These are phyloP conservation scores for Heracleum sosnowskyi DNA, from an alignment of 129 eudicot genomes.

Conservation along the genomic window DNA sequence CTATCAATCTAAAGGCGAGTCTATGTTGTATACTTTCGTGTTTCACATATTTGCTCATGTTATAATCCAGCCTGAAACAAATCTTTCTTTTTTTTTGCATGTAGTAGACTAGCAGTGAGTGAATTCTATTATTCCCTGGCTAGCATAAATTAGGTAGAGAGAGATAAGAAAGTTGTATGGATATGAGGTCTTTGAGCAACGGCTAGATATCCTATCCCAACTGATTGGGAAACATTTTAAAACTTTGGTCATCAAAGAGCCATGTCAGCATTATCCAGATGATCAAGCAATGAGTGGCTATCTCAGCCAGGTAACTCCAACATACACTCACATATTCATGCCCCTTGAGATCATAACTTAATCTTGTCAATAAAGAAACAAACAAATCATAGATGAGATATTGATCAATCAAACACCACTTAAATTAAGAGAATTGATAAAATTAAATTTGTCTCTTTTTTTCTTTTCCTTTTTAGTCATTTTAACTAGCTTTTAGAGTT, in stretches of 20 bases:
- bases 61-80: not conserved
- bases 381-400: constrained; percentile 1
- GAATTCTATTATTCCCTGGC: not conserved
- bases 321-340: not conserved
- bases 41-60: not conserved
- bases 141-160: not conserved
- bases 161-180: not conserved
- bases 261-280: constrained; percentile 72
- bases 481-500: not conserved
- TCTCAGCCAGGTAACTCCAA: constrained; percentile 10
- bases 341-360: not conserved
- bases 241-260: constrained; percentile 41
- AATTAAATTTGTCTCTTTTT: not conserved
- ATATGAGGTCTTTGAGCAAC: constrained; percentile 1
- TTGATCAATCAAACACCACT: constrained; percentile 7
- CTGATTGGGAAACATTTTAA: constrained; percentile 12
- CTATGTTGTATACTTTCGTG: not conserved
- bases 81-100: not conserved
- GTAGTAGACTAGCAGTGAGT: not conserved
- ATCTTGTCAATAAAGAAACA: not conserved
- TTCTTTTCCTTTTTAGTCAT: not conserved
- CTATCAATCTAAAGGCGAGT: too few relatives aligned
- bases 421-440: not conserved
- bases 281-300: constrained; percentile 48
- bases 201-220: constrained; percentile 9